Evolutionary conservation across 805 yeast genomes (phyloP), one percentile per base, ranked within the genome.

Genomic region (Candida manassasensis): DNA sequence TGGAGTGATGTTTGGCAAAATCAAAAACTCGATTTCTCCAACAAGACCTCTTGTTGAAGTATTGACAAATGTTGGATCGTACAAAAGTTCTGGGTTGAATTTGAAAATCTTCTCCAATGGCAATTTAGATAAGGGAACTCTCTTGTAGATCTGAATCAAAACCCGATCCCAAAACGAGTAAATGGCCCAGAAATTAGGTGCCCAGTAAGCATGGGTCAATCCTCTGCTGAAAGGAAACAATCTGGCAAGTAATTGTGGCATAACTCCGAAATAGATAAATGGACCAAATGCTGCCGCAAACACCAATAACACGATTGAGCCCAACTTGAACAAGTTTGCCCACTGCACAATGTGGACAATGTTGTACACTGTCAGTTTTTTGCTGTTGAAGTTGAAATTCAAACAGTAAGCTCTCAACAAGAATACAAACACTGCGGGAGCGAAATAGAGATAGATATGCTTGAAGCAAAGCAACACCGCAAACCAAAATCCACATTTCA

Each of bases 121-220:
- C 9, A 44, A 41, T 19, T 53, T 56, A 3, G 58, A 24, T 19
- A 63, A 34, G 1, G 73, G 68, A n/a, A 65, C 38, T 16, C 48
- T 49, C 24, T 54, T 50, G 43, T 66, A 65, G 3, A 71, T 38
- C 36, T 70, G 69, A 12, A 82, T 70, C 38, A 88, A 64, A 0
- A 81, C 51, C 39, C 95, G 70, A 58, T 93, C 99, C 10, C 71
- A 41, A 44, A 85, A 82, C 2, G 97, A 84, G 59, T 93, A 93
- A 7, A 90, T 48, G 0, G 98, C 96, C 99, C 99, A 93, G 31
- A 88, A 67, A 51, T 93, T 93, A 11, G 99, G 97, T 1, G 98
- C 97, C 97, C 98, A 93, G 61, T 93, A 93, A 0, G 97, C 96
- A 60, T 93, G 98, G 4, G 97, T 93, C 24, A 93, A 69, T 1